phyloP scores from a whole-genome alignment of 2,329 filamentous ascomycete genomes.

The Huntiella bhutanensis region DNA sequence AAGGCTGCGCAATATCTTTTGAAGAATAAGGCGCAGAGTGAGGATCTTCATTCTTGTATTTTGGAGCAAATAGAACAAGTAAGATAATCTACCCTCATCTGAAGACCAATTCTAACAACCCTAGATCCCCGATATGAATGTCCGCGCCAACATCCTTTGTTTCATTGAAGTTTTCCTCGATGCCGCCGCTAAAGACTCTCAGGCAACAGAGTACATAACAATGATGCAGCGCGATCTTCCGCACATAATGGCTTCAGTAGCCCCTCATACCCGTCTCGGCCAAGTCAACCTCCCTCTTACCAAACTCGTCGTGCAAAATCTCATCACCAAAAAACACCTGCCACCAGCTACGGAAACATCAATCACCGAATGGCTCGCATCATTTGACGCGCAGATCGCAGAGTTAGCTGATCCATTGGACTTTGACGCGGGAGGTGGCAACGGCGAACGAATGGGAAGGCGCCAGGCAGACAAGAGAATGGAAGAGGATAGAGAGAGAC shows the following conservation, averaged over 20 bases:
- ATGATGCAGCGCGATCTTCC: slow-evolving; percentile 94
- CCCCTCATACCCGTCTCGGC: slow-evolving; percentile 67
- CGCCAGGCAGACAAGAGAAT: slow-evolving; percentile 87
- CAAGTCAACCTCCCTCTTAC: slow-evolving; percentile 90
- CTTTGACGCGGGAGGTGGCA: not conserved
- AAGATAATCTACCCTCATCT: slow-evolving; percentile 14
- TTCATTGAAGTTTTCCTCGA: slow-evolving; percentile 94
- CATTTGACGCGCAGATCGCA: slow-evolving; percentile 45
- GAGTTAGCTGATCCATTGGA: slow-evolving; percentile 2
- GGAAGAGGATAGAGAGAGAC: slow-evolving; percentile 86
- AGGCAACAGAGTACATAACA: slow-evolving; percentile 56
- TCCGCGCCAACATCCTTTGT: slow-evolving; percentile 95
- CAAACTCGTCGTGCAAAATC: slow-evolving; percentile 54
- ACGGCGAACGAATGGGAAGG: slow-evolving; percentile 42
- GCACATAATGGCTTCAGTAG: slow-evolving; percentile 78
- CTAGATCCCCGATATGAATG: slow-evolving; percentile 77
- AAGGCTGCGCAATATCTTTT: slow-evolving; percentile 92
- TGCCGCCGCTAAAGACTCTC: slow-evolving; percentile 55
- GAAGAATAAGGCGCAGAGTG: slow-evolving; percentile 84
- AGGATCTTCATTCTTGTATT: slow-evolving; percentile 94
- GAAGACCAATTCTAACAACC: not conserved
- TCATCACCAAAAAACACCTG: slow-evolving; percentile 54
- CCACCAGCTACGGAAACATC: slow-evolving; percentile 55
- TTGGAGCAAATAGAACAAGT: slow-evolving; percentile 83
- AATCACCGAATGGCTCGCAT: slow-evolving; percentile 67